These are phyloP conservation scores for Pseudogymnoascus sp. DNA, from an alignment of 2,329 filamentous ascomycete species.

Conservation along the genomic window DNA sequence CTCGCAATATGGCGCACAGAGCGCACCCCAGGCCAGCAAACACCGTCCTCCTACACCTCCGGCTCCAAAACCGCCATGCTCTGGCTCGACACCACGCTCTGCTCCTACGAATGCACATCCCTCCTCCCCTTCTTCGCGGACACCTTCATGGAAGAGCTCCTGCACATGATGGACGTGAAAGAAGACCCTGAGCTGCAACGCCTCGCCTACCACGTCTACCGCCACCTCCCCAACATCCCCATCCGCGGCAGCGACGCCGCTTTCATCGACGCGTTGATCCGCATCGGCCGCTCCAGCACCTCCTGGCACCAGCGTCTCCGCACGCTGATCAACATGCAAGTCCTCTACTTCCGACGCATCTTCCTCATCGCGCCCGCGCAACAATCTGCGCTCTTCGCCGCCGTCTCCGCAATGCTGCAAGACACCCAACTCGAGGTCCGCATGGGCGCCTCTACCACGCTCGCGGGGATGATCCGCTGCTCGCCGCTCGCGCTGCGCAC, in stretches of 20 bases:
- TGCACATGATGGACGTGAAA: slow-evolving; percentile 99
- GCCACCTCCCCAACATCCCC: slow-evolving; percentile 90
- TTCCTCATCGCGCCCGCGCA: slow-evolving; percentile 73
- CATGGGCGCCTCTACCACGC: slow-evolving; percentile 80
- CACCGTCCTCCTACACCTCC: slow-evolving; percentile 87
- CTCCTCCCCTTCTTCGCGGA: slow-evolving; percentile 86
- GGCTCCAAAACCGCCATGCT: slow-evolving; percentile 92
- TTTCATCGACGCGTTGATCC: slow-evolving; percentile 79
- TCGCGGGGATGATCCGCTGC: slow-evolving; percentile 97
- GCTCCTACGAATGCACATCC: slow-evolving; percentile 86
- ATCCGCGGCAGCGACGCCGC: slow-evolving; percentile 74
- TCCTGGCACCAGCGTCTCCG: slow-evolving; percentile 95
- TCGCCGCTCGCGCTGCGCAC: slow-evolving; percentile 74
- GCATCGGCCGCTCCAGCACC: slow-evolving; percentile 72
- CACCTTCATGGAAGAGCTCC: slow-evolving; percentile 79
- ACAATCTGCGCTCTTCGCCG: slow-evolving; percentile 74
- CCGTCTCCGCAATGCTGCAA: slow-evolving; percentile 90
- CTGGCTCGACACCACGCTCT: slow-evolving; percentile 88
- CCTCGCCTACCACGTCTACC: slow-evolving; percentile 92
- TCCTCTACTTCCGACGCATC: slow-evolving; percentile 92
- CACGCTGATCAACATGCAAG: slow-evolving; percentile 96
- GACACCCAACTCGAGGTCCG: slow-evolving; percentile 91
- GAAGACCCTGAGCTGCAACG: slow-evolving; percentile 94
- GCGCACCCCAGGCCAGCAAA: slow-evolving; percentile 79
- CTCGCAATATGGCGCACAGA: slow-evolving; percentile 84